Evolutionary conservation across 306 rosid species (phyloP).

Genomic region (Sesbania bispinosa): DNA sequence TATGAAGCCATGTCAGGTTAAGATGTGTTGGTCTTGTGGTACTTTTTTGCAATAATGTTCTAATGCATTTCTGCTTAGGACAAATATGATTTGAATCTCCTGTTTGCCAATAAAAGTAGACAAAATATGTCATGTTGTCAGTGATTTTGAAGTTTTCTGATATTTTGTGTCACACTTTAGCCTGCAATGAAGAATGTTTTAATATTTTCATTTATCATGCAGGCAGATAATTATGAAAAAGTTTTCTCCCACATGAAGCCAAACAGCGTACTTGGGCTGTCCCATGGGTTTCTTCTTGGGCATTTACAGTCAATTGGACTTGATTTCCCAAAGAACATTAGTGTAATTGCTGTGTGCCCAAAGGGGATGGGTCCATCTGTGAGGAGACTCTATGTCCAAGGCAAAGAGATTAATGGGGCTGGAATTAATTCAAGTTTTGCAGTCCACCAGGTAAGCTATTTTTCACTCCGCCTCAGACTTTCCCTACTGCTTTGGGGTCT

Average conservation of each 20-base stretch:
- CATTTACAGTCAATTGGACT: conserved; percentile 90
- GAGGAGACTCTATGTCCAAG: conserved; percentile 97
- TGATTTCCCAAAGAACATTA: conserved; percentile 82
- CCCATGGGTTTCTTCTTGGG: conserved; percentile 98
- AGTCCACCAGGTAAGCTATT: conserved; percentile 74
- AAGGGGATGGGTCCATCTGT: conserved; percentile 99
- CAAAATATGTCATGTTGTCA: not conserved
- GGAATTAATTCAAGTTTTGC: conserved; percentile 97
- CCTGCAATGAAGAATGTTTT: not conserved
- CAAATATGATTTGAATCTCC: not conserved
- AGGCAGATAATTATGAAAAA: conserved; percentile 92
- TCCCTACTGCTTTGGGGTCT: not conserved
- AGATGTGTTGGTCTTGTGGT: not conserved
- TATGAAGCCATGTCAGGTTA: not conserved
- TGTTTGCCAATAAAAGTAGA: not conserved
- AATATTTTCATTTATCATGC: conserved; percentile 27
- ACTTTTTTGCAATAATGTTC: not conserved
- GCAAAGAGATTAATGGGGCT: conserved; percentile 95
- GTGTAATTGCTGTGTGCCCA: conserved; percentile 96
- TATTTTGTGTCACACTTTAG: not conserved
- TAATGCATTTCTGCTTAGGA: not conserved
- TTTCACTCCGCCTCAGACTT: not conserved
- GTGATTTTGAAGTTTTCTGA: not conserved
- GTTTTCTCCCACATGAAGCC: conserved; percentile 89
- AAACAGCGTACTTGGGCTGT: conserved; percentile 90